Evolutionary conservation across 2,329 filamentous ascomycete genomes (phyloP).

Genomic region (Anthostomella pinea): DNA sequence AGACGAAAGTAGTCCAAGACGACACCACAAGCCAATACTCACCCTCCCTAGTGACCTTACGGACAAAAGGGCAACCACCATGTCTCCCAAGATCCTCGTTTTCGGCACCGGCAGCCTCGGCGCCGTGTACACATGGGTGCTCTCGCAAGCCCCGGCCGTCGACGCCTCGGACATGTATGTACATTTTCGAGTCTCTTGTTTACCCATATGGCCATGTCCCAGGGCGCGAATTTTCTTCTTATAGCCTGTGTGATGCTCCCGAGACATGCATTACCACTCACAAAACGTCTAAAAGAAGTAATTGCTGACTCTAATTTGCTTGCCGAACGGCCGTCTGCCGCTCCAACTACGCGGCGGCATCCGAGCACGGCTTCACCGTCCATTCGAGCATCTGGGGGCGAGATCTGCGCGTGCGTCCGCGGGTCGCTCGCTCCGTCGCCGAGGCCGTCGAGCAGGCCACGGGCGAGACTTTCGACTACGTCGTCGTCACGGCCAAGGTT

Average conservation of each 20-base stretch:
- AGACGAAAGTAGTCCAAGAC: too few relatives aligned
- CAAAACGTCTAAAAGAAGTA: too few relatives aligned
- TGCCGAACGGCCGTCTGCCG: conserved; percentile 30
- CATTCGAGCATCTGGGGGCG: conserved; percentile 31
- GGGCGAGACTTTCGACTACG: conserved; percentile 25
- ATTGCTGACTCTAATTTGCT: too few relatives aligned
- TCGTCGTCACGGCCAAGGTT: conserved; percentile 28
- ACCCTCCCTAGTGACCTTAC: too few relatives aligned
- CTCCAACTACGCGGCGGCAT: conserved; percentile 30
- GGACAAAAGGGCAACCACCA: too few relatives aligned
- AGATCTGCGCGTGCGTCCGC: conserved; percentile 24
- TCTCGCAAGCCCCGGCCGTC: conserved; percentile 21
- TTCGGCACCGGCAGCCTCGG: conserved; percentile 37
- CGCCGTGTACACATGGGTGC: conserved; percentile 23
- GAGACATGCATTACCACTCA: too few relatives aligned
- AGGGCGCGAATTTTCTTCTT: too few relatives aligned
- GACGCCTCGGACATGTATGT: conserved; percentile 25
- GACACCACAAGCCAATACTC: too few relatives aligned
- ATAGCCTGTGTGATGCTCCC: too few relatives aligned
- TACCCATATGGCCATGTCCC: too few relatives aligned
- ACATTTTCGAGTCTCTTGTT: too few relatives aligned
- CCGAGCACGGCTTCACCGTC: conserved; percentile 27
- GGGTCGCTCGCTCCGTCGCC: conserved; percentile 23
- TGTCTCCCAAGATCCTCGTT: conserved; percentile 25
- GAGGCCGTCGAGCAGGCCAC: conserved; percentile 27